Base-by-base conservation (phyloP, 116 monocot genomes). In the Trichopus zeylanicus region DNA sequence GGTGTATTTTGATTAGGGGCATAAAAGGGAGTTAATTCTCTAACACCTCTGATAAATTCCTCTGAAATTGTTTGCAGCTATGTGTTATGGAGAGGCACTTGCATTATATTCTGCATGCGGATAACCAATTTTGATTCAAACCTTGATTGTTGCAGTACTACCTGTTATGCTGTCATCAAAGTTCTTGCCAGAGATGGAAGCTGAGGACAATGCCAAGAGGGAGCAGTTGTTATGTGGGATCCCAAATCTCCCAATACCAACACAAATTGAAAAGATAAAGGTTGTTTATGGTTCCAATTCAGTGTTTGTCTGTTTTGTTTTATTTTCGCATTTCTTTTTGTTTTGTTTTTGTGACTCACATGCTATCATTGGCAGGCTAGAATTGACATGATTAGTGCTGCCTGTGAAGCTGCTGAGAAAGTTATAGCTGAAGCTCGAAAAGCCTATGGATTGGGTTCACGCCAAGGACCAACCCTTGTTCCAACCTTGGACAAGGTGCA, bases 121-220 rank as follows among this genome's bases (percentile, higher is more conserved):
- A 20, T 38, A 7, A 37, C 20, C 23, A 37, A 28, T 34, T 7
- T 26, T 38, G 10, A 4, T 51, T 63, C 32, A 1, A 27, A 1
- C 2, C 16, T 27, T 19, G 21, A 13, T 6, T 70, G 23, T 46
- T 34, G 51, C 70, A 98, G 98, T 98, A 76, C 69, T 98, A 28
- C 98, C 98, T 60, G 88, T 98, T 15, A 98, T 98, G 98, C 49
- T 98, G 65, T 98, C 98, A 61, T 82, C 98, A 38, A 98, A 98
- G 78, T 74, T 98, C 38, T 76, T 98, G 42, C 98, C 98, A 5
- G 98, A 98, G 80, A 98, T 91, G 79, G 98, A 98, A 80, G 63
- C 61, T 54, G 98, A 98, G 54, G 98, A 98, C 38, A 85, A 79
- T 48, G 31, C 78, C 25, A 98, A 82, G 60, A 87, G 85, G 66